A percentile compares a stretch with the other conserved stretches of the same genome.
phyloP scores from a whole-genome alignment of 2,329 filamentous ascomycete species.

The Colletotrichum lindemuthianum region DNA sequence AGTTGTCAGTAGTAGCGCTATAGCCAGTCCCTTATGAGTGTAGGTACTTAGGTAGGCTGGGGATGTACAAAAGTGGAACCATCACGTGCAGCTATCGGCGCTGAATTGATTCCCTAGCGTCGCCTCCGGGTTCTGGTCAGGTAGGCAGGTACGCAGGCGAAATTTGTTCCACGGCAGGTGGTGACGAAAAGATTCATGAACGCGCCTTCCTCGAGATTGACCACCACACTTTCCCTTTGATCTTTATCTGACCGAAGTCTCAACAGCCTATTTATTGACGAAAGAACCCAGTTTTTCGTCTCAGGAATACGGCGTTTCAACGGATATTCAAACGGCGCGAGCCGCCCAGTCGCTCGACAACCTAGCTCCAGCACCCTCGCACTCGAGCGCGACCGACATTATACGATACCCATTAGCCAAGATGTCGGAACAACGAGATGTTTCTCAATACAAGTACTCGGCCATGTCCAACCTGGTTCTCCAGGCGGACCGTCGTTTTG shows the following conservation, averaged over 20 bases:
- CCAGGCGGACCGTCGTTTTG: conserved; percentile 97
- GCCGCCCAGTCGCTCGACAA: conserved; percentile 33
- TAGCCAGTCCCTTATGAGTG: too few relatives aligned
- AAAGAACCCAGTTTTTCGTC: conserved; percentile 5
- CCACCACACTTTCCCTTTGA: conserved; percentile 12
- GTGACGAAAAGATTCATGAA: conserved; percentile 15
- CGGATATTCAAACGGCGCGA: conserved; percentile 27
- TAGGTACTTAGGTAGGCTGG: neutral
- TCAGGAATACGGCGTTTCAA: conserved; percentile 27
- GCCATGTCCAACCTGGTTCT: conserved; percentile 99
- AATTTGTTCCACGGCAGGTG: conserved; percentile 31
- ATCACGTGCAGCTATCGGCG: conserved; percentile 9
- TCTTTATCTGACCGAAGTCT: conserved; percentile 15
- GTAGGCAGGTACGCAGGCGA: conserved; percentile 20
- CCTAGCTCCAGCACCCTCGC: conserved; percentile 20
- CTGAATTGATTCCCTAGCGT: conserved; percentile 18
- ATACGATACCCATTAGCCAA: conserved; percentile 45
- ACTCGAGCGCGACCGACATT: conserved; percentile 21
- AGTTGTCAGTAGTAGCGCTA: too few relatives aligned
- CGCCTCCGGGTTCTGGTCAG: conserved; percentile 18
- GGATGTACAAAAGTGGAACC: too few relatives aligned
- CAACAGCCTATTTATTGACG: neutral
- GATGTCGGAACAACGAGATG: conserved; percentile 84
- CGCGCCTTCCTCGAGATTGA: conserved; percentile 20
- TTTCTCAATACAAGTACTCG: conserved; percentile 98